Percentiles rank a stretch among this genome's conserved stretches.
These are phyloP conservation scores for Candida nemodendra DNA, from an alignment of 805 yeast genomes.

Conservation along the genomic window DNA sequence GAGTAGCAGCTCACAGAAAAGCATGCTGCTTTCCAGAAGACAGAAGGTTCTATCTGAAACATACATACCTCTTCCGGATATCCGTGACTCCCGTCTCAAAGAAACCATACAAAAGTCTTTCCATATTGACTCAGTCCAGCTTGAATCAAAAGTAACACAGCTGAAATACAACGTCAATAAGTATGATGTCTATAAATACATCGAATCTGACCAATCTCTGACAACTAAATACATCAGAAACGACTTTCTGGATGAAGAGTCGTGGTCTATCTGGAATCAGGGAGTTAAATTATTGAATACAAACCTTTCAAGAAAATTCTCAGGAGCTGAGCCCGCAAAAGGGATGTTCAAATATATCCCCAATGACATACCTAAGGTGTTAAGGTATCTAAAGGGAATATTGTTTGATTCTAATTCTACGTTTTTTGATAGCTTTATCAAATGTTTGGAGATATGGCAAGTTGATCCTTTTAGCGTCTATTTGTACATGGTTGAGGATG, in stretches of 20 bases:
- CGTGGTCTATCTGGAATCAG: constrained; percentile 13
- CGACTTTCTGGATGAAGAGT: constrained; percentile 15
- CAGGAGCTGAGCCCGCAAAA: background rate
- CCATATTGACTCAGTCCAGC: constrained; percentile 3
- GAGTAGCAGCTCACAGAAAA: constrained; percentile 15
- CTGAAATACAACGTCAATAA: constrained; percentile 11
- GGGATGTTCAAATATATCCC: constrained; percentile 14
- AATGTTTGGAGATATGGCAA: constrained; percentile 32
- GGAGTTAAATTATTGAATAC: constrained; percentile 6
- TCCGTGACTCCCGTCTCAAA: constrained; percentile 9
- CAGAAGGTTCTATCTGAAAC: constrained; percentile 8
- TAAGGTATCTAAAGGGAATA: constrained; percentile 14
- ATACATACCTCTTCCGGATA: constrained; percentile 14
- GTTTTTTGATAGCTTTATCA: constrained; percentile 26
- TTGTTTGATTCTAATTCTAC: constrained; percentile 20
- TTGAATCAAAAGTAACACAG: constrained; percentile 10
- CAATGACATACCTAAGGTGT: constrained; percentile 13
- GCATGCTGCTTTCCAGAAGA: constrained; percentile 12
- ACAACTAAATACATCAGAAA: constrained; percentile 3
- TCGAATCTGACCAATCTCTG: constrained; percentile 11
- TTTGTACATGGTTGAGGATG: constrained; percentile 14
- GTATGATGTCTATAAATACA: constrained; percentile 11
- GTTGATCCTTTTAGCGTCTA: constrained; percentile 31
- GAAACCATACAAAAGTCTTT: constrained; percentile 14
- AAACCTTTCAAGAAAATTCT: constrained; percentile 4